A percentile compares a stretch with the other conserved stretches of the same genome.
Conservation (phyloP, 768 basidiomycete genomes). For the Paxillus ammoniavirescens region DNA sequence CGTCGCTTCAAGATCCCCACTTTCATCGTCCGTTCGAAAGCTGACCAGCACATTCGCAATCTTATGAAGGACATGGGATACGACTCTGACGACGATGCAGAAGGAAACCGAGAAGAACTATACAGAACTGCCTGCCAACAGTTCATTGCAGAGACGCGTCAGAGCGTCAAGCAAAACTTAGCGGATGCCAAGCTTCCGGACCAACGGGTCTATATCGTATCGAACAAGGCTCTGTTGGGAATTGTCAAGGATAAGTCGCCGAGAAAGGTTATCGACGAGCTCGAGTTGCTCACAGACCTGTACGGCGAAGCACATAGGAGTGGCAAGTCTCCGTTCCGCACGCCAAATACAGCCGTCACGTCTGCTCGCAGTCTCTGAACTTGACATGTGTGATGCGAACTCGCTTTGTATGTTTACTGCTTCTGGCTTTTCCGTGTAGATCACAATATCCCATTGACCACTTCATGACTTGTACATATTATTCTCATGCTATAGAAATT, state of each 20-base stretch:
- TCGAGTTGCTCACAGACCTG: constrained; percentile 26
- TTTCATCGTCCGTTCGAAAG: constrained; percentile 37
- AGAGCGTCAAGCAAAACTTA: constrained; percentile 24
- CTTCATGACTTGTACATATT: too few species aligned
- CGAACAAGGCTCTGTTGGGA: constrained; percentile 19
- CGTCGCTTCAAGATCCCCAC: constrained; percentile 34
- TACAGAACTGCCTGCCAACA: constrained; percentile 26
- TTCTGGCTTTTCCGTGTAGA: too few species aligned
- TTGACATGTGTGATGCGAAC: too few species aligned
- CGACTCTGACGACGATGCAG: constrained; percentile 19
- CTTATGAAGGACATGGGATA: constrained; percentile 28
- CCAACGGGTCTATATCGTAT: constrained; percentile 29
- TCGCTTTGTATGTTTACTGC: too few species aligned
- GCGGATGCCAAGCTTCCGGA: constrained; percentile 24
- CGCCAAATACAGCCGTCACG: neutral
- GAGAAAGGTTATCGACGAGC: constrained; percentile 24
- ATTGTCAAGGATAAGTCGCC: constrained; percentile 24
- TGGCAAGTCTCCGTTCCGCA: constrained; percentile 6
- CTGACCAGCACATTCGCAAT: constrained; percentile 32
- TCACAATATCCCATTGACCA: too few species aligned
- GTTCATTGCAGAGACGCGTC: constrained; percentile 27
- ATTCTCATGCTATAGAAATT: too few species aligned
- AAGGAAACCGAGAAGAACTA: constrained; percentile 11
- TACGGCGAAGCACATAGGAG: constrained; percentile 14
- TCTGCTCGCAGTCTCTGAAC: constrained; percentile 14